phyloP scores from a whole-genome alignment of 345 rosid genomes.

The Durio zibethinus region DNA sequence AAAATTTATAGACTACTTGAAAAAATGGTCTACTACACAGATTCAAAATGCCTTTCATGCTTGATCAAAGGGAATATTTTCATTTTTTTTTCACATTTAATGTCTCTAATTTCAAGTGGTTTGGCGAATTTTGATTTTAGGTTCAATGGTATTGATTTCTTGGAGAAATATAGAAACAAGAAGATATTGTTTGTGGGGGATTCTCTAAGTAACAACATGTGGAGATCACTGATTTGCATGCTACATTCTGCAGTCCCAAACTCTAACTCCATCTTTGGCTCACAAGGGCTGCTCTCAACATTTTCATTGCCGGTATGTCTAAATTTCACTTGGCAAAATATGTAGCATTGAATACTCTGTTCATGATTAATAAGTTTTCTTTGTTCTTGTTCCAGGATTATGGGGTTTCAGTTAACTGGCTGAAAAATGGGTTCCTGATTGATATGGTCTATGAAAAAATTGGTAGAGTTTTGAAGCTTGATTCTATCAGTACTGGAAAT shows the following conservation, averaged over 20 bases:
- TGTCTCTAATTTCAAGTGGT: not conserved
- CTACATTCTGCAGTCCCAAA: slow-evolving; percentile 32
- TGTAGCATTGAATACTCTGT: not conserved
- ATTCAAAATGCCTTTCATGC: no score
- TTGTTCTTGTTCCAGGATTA: slow-evolving; percentile 35
- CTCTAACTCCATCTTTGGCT: slow-evolving; percentile 14
- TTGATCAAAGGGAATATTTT: not conserved
- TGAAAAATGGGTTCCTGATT: slow-evolving; percentile 53
- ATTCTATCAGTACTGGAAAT: slow-evolving; percentile 40
- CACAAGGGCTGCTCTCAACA: slow-evolving; percentile 23
- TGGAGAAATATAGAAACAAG: slow-evolving; percentile 37
- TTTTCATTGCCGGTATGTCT: slow-evolving; percentile 28
- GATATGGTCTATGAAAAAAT: slow-evolving; percentile 40
- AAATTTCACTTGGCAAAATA: not conserved
- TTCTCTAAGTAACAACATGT: slow-evolving; percentile 45
- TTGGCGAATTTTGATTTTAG: slow-evolving; percentile 18
- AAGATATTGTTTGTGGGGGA: slow-evolving; percentile 52
- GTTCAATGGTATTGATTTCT: slow-evolving; percentile 34
- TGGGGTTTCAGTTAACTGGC: slow-evolving; percentile 32
- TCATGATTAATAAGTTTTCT: not conserved
- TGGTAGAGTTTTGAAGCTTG: slow-evolving; percentile 54
- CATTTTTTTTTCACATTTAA: not conserved
- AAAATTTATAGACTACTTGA: no score
- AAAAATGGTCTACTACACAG: no score
- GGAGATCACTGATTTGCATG: slow-evolving; percentile 53